phyloP scores from a whole-genome alignment of 345 rosid species.

The Garcia nutans region DNA sequence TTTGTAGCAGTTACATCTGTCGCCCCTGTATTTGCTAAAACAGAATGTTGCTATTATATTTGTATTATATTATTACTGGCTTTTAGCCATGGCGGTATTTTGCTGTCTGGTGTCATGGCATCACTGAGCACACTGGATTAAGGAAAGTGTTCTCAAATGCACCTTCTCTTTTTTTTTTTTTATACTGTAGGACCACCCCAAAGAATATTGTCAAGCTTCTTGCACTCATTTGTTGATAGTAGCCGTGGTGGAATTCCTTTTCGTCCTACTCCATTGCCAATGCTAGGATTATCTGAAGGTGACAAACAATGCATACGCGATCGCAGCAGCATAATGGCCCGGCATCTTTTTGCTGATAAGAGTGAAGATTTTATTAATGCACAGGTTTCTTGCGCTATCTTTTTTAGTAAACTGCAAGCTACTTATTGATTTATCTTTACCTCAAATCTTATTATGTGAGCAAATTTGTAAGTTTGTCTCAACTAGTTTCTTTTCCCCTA shows the following conservation, averaged over 20 bases:
- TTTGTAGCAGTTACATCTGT: background rate
- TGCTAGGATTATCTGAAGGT: constrained; percentile 79
- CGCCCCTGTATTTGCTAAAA: no score
- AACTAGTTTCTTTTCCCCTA: constrained; percentile 30
- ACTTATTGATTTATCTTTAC: background rate
- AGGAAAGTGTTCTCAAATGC: background rate
- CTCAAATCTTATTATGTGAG: background rate
- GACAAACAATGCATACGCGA: constrained; percentile 99
- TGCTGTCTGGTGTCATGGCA: background rate
- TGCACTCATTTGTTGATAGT: constrained; percentile 93
- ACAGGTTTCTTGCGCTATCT: constrained; percentile 53
- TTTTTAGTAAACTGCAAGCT: constrained; percentile 12
- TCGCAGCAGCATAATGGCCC: constrained; percentile 97
- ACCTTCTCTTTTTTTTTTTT: background rate
- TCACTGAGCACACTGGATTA: background rate
- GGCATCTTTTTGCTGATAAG: constrained; percentile 87
- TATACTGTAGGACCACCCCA: constrained; percentile 86
- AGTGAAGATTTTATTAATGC: constrained; percentile 85
- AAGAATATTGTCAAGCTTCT: constrained; percentile 72
- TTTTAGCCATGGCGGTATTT: background rate
- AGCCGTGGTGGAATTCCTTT: constrained; percentile 84
- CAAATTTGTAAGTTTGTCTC: background rate
- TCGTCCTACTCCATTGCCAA: constrained; percentile 75
- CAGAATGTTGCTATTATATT: background rate
- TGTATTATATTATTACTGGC: background rate